Evolutionary conservation across 2,329 filamentous ascomycete species (phyloP).

Genomic region (Mycocentrospora acerina): DNA sequence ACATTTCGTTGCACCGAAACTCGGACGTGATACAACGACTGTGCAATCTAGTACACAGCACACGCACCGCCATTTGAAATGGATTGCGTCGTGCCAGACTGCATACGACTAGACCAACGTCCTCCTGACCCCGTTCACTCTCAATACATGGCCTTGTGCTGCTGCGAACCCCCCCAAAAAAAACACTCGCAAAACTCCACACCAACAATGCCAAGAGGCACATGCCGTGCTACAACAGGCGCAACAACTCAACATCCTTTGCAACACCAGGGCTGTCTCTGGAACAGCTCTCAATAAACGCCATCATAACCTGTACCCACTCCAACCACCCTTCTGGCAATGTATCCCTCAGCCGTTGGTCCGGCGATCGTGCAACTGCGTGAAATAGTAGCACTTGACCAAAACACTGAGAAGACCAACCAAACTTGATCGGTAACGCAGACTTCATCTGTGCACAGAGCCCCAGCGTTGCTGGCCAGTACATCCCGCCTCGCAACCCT

Average conservation of each 20-base stretch:
- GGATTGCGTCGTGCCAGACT: no score
- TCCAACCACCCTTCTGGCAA: constrained; percentile 39
- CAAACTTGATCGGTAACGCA: constrained; percentile 40
- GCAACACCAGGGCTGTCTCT: constrained; percentile 38
- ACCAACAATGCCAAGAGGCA: no score
- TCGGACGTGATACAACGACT: no score
- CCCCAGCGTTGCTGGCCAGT: constrained; percentile 41
- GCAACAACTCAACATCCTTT: constrained; percentile 38
- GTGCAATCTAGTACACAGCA: no score
- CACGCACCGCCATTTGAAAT: no score
- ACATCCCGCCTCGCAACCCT: constrained; percentile 37
- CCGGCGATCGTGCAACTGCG: constrained; percentile 30
- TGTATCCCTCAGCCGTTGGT: constrained; percentile 31
- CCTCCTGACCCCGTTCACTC: no score
- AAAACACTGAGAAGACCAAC: constrained; percentile 42
- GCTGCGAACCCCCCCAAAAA: no score
- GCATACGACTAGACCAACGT: no score
- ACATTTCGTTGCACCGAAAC: no score
- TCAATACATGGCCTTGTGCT: no score
- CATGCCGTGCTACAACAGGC: constrained; percentile 21
- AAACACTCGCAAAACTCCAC: no score
- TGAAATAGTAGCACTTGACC: constrained; percentile 40
- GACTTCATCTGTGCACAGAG: constrained; percentile 40
- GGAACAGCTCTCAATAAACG: constrained; percentile 35
- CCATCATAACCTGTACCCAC: constrained; percentile 41